Evolutionary conservation across 768 basidiomycete species (phyloP), one percentile per base, ranked within the genome.

Genomic region (Boletus vinaceobasis): DNA sequence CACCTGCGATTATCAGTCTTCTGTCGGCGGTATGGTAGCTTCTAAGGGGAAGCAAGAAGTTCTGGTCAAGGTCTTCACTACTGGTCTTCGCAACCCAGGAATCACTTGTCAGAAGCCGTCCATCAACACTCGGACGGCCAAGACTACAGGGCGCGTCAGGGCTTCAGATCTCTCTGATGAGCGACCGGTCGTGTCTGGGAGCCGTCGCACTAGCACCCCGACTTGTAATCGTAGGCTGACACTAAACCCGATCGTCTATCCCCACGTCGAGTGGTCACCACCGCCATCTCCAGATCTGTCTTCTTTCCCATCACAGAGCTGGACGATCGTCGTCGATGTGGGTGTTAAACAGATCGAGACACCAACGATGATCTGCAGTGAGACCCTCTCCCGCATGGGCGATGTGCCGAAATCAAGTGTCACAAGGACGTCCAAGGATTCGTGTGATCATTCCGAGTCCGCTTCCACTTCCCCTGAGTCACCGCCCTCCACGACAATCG

Each of bases 221-320:
- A 26, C 31, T 13, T 5, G 14, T 21, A 43, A 52, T 10, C 4
- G 3, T 37, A 29, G 15, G 31, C 8, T 23, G 45, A 43, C 38
- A 19, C 9, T 14, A 29, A 13, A 21, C 7, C 37, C 33, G 0
- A 19, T 37, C 15, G 5, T 7, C 7, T 15, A 37, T 45, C 7
- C 9, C 1, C 5, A 8, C 3, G 11, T 7, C n/a, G 29, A 8
- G 2, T 49, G 43, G 35, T 43, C 50, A 0, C 27, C 39, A 2
- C 36, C 38, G 2, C 1, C 32, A 5, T 48, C 43, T 7, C 43
- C 62, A 4, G 29, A 42, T n/a, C 29, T 49, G 7, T 47, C 43
- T 11, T 61, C 53, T 0, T 54, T 42, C 33, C 59, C 44, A 5
- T 61, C 55, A 0, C 63, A 42, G 23, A 55, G 27, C 10, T 45